Evolutionary conservation across 495 filamentous ascomycete genomes (phyloP).

Genomic region (Hypoxylon perforatum): DNA sequence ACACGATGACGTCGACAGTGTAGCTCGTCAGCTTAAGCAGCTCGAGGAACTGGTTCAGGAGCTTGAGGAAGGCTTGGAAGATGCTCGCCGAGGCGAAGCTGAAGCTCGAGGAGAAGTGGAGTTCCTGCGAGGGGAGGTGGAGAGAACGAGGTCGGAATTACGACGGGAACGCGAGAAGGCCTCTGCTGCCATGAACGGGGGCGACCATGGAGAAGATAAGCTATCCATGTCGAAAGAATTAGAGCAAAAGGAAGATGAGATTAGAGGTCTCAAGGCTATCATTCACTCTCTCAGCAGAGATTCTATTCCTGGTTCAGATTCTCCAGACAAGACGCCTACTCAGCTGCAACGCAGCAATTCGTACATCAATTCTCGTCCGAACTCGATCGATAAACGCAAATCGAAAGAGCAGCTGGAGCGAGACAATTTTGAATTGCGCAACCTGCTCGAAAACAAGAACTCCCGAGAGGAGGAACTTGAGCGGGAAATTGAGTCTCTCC

Average conservation of each 20-base stretch:
- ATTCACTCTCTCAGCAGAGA: conserved; percentile 92
- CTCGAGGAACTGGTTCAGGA: conserved; percentile 96
- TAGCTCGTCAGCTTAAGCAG: conserved; percentile 91
- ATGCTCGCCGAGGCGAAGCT: conserved; percentile 94
- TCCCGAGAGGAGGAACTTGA: conserved; percentile 90
- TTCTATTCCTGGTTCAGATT: conserved; percentile 63
- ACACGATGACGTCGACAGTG: conserved; percentile 88
- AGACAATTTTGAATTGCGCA: conserved; percentile 80
- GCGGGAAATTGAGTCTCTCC: conserved; percentile 80
- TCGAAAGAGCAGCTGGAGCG: conserved; percentile 74
- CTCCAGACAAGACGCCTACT: conserved; percentile 55
- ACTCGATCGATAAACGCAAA: conserved; percentile 68
- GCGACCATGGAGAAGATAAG: conserved; percentile 60
- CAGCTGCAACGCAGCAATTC: conserved; percentile 53
- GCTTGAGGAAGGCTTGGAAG: conserved; percentile 95
- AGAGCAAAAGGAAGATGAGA: conserved; percentile 96
- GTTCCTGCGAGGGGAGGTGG: conserved; percentile 94
- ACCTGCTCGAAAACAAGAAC: conserved; percentile 74
- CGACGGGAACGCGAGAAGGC: conserved; percentile 91
- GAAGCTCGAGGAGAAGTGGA: conserved; percentile 97
- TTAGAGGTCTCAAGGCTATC: conserved; percentile 94
- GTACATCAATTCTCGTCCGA: conserved; percentile 50
- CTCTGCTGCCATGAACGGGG: conserved; percentile 67
- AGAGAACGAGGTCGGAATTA: conserved; percentile 89
- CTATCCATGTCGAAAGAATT: conserved; percentile 72